Evolutionary conservation across 139 green algal species (phyloP), one percentile per base, ranked within the genome.

Genomic region (Micractinium sp.): DNA sequence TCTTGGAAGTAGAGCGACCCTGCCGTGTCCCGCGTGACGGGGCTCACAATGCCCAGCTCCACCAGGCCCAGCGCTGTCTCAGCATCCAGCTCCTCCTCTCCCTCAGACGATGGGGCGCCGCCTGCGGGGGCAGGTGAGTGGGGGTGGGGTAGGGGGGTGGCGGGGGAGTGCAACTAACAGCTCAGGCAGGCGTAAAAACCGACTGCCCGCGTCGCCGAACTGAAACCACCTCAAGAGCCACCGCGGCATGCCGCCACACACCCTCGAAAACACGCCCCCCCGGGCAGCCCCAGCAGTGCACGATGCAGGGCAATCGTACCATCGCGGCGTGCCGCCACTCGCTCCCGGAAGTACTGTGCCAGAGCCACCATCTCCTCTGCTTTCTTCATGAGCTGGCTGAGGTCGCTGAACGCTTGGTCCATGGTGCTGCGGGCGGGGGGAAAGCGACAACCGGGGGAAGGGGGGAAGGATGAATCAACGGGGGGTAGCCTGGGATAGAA

Each of bases 11-110:
- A 99, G 35, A 94, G 91, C 0, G 91, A 92, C 2, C 96, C 96
- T 85, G 95, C 91, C 0, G 92, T 95, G 35, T 97, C 95, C 86
- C 95, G 95, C 5, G 97, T 99, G 25, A 99, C 97, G 33, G 96
- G 96, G 56, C 90, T 96, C 15, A 93, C 90, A 67, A 99, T 98
- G 67, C 97, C 97, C 92, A 99, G 90, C 47, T 90, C 90, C 7
- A 98, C 92, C 35, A 99, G 92, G 89, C 97, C 93, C 29, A 93
- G 89, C 78, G 96, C 92, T 81, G 98, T 95, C 78, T 96, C 95
- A 0, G 47, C 74, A 81, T 97, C 94, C 79, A 97, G 91, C 87
- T 94, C 81, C 87, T 94, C 81, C n/a, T 85, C 91, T 56, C 47
- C 47, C 47, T 56, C 47, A 56, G 47, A 56, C 5, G 47, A 56